Evolutionary conservation across 2,329 filamentous ascomycete genomes (phyloP), one percentile per base, ranked within the genome.

Genomic region (Penicillium brevicompactum): DNA sequence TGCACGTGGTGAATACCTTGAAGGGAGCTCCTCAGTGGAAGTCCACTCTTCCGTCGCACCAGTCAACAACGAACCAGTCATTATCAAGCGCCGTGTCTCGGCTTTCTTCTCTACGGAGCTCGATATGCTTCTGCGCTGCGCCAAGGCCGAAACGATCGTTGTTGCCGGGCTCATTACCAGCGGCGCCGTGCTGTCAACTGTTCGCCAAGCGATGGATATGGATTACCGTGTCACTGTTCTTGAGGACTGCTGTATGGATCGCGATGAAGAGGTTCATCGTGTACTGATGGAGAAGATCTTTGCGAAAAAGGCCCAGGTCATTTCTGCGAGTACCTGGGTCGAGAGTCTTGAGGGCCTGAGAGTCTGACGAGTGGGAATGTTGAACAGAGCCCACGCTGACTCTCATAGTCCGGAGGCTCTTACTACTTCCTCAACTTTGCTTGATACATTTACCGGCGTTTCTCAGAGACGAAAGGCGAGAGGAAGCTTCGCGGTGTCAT

Each of bases 141-240:
- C 65, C 18, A 64, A 60, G 2, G 61, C 67, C 0, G 55, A 68
- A 18, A 60, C 58, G 18, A 42, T 76, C n/a, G 68, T 73, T 5
- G n/a, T 76, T 10, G 64, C 60, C 1, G 74, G 74, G 1, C 30
- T 76, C 14, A 65, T 60, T 24, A 75, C 74, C 2, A 68, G 70
- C 37, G 73, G 73, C 9, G 72, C 69, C 10, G 73, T 76, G 7
- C 57, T 76, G 16, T 74, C 71, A 14, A 76, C 74, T 4, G 61
- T 74, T 24, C 67, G 70, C 11, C 62, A 71, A 48, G 74, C 71
- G 5, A 65, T 64, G 31, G 74, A 76, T 61, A 47, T 69, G 53
- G 74, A 76, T 55, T 75, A 73, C 42, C 50, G 55, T 11, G 40
- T 76, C 42, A 68, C 65, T 5, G 66, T 76, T 8, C 48, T 76